Evolutionary conservation across 805 yeast genomes (phyloP).

Genomic region (Yarrowia phangngaensis): DNA sequence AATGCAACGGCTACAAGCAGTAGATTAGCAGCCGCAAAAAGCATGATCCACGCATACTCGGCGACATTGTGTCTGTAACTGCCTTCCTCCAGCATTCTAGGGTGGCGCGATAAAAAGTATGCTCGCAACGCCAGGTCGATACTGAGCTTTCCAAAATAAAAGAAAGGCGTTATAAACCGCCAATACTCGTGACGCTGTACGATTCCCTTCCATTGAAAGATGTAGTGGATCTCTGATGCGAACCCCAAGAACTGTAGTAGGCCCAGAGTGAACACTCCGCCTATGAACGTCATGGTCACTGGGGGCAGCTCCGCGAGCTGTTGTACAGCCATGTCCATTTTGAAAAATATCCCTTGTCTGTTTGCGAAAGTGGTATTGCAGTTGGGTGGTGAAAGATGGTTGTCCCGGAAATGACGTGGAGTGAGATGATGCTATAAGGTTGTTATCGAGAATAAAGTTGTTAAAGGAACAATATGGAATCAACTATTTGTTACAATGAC

Average conservation of each 20-base stretch:
- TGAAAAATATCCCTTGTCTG: too few species aligned
- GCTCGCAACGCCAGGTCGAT: conserved; percentile 40
- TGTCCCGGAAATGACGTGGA: conserved; percentile 26
- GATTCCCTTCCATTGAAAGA: conserved; percentile 23
- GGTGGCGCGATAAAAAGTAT: conserved; percentile 42
- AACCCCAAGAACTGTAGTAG: conserved; percentile 19
- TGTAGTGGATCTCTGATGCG: conserved; percentile 22
- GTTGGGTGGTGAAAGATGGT: conserved; percentile 12
- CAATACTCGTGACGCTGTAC: conserved; percentile 38
- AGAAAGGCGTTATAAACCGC: conserved; percentile 44
- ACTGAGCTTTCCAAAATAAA: conserved; percentile 46
- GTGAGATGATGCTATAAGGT: conserved; percentile 7
- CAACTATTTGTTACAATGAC: too few species aligned
- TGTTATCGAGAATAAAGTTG: conserved; percentile 5
- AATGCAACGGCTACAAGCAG: conserved; percentile 37
- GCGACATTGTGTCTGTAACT: conserved; percentile 36
- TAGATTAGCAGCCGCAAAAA: conserved; percentile 37
- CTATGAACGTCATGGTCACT: conserved; percentile 23
- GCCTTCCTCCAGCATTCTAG: conserved; percentile 43
- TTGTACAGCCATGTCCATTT: conserved; percentile 23
- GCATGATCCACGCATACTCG: conserved; percentile 44
- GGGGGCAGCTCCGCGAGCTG: conserved; percentile 27
- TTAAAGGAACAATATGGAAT: not conserved
- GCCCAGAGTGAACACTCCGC: conserved; percentile 21
- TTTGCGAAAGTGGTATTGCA: not conserved